These are phyloP conservation scores for Rhodocollybia butyracea DNA, from an alignment of 768 basidiomycete species.

Conservation along the genomic window DNA sequence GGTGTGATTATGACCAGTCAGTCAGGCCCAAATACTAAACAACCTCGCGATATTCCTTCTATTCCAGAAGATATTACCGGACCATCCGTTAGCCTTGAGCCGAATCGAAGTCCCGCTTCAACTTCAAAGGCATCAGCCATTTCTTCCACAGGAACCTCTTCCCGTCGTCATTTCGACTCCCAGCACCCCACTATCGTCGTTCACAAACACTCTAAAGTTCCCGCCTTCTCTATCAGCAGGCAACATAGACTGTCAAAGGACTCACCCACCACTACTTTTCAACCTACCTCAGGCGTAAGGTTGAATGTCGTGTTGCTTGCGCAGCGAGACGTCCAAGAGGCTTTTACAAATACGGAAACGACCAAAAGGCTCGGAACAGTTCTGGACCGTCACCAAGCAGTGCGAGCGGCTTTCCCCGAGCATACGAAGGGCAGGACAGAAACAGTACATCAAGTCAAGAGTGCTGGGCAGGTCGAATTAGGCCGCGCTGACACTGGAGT, in stretches of 20 bases:
- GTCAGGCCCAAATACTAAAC: background rate
- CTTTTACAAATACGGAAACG: constrained; percentile 1
- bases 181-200: constrained; percentile 5
- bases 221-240: constrained; percentile 4
- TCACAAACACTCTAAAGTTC: constrained; percentile 5
- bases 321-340: constrained; percentile 1
- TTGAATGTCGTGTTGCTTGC: constrained; percentile 5
- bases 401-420: background rate
- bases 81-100: no score
- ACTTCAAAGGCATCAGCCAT: no score
- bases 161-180: background rate
- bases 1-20: background rate
- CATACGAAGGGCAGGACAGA: background rate
- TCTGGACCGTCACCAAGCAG: constrained; percentile 1
- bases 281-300: background rate
- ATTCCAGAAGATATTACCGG: no score
- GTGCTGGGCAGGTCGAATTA: background rate
- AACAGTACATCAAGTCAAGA: background rate
- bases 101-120: no score
- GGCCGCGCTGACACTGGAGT: background rate
- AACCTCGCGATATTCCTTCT: background rate
- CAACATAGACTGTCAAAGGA: background rate
- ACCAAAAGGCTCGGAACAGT: background rate
- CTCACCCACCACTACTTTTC: background rate
- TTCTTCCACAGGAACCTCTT: background rate